Evolutionary conservation across 257 asterid species (phyloP).

Genomic region (Solanum bulbocastanum): DNA sequence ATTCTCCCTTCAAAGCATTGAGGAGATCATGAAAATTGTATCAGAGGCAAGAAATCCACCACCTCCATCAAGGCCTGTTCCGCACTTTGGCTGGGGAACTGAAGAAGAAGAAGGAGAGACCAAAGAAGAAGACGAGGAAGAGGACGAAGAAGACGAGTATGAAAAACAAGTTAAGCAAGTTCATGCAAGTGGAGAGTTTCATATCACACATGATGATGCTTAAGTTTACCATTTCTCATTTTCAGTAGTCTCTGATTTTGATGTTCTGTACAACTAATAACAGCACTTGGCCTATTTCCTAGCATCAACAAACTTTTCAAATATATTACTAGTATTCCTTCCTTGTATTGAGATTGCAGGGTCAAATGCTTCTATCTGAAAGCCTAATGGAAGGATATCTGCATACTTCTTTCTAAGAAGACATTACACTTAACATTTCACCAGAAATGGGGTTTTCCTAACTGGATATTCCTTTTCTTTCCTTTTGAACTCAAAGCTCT

Average conservation of each 20-base stretch:
- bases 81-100: conserved; percentile 50
- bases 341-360: background rate
- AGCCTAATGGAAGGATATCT: background rate
- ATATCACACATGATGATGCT: conserved; percentile 12
- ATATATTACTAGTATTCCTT: background rate
- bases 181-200: conserved; percentile 72
- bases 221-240: background rate
- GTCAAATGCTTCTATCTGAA: background rate
- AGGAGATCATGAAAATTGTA: conserved; percentile 72
- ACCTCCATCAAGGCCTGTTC: conserved; percentile 12
- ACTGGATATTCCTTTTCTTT: background rate
- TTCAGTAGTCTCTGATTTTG: background rate
- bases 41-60: conserved; percentile 51
- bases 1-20: conserved; percentile 50
- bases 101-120: conserved; percentile 21
- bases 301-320: background rate
- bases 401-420: background rate
- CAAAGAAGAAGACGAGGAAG: background rate
- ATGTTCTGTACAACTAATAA: background rate
- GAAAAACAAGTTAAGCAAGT: conserved; percentile 54
- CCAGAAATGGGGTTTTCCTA: background rate
- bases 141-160: conserved; percentile 50
- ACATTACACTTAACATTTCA: background rate
- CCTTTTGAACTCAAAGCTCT: background rate
- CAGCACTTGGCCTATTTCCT: background rate